A percentile compares a stretch with the other conserved stretches of the same genome.
Evolutionary conservation across 202 grass and related monocot species (phyloP).

Genomic region (Setaria viridis): DNA sequence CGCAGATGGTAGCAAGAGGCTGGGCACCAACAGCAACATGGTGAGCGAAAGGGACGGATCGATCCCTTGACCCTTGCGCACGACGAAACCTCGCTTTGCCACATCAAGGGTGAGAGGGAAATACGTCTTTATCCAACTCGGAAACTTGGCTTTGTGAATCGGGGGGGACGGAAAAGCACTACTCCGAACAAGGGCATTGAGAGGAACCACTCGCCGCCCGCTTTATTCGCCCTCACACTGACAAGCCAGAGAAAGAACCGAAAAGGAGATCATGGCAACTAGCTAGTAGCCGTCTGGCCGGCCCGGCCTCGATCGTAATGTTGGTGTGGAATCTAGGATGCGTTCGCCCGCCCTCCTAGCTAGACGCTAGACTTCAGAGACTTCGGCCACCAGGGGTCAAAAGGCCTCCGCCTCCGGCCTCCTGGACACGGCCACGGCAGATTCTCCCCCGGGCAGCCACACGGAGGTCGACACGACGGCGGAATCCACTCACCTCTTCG

Average conservation of each 20-base stretch:
- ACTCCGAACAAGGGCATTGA: not conserved
- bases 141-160: not conserved
- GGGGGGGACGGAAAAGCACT: slow-evolving; percentile 23
- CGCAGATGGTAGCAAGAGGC: not conserved
- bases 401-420: not conserved
- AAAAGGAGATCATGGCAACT: not conserved
- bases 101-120: slow-evolving; percentile 44
- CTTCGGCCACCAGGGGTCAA: slow-evolving; percentile 3
- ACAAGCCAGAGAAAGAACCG: not conserved
- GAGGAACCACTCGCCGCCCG: not conserved
- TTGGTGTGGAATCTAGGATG: too few relatives aligned
- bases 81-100: slow-evolving; percentile 54
- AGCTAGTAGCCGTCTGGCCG: too few relatives aligned
- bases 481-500: slow-evolving; percentile 33
- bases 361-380: slow-evolving; percentile 22
- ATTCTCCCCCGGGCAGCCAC: slow-evolving; percentile 39
- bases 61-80: slow-evolving; percentile 47
- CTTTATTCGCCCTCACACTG: slow-evolving; percentile 37
- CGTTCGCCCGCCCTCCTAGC: not conserved
- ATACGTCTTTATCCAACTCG: slow-evolving; percentile 52
- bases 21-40: not conserved
- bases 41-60: slow-evolving; percentile 10
- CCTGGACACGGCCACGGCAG: not conserved
- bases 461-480: slow-evolving; percentile 37
- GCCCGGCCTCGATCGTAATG: too few relatives aligned